phyloP scores from a whole-genome alignment of 495 filamentous ascomycete species.

The Penicillium argentinense region DNA sequence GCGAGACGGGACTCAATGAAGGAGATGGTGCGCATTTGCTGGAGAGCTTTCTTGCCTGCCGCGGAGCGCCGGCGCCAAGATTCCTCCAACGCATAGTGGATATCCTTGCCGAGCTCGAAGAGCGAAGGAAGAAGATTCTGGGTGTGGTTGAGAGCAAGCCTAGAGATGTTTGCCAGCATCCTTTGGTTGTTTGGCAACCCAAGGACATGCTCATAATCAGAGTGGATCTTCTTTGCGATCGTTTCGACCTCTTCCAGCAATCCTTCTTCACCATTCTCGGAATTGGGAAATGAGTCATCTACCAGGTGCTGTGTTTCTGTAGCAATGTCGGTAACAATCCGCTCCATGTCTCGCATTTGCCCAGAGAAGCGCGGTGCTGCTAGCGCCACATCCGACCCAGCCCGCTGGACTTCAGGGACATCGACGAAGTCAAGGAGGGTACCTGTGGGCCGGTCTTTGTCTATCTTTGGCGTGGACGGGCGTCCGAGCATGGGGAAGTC shows the following conservation, averaged over 20 bases:
- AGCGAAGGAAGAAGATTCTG: slow-evolving; percentile 84
- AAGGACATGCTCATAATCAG: slow-evolving; percentile 80
- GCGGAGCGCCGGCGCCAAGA: slow-evolving; percentile 63
- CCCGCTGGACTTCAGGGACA: slow-evolving; percentile 60
- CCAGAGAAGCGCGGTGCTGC: slow-evolving; percentile 53
- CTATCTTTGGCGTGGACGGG: slow-evolving; percentile 43
- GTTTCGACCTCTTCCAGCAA: slow-evolving; percentile 84
- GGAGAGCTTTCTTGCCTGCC: slow-evolving; percentile 56
- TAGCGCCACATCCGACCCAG: slow-evolving; percentile 50
- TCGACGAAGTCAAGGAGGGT: slow-evolving; percentile 76
- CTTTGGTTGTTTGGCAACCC: slow-evolving; percentile 66
- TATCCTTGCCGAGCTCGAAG: slow-evolving; percentile 65
- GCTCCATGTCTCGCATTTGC: slow-evolving; percentile 52
- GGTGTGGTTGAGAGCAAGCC: slow-evolving; percentile 83
- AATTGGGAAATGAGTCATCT: slow-evolving; percentile 29
- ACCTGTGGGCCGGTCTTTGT: slow-evolving; percentile 32
- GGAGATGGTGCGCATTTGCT: slow-evolving; percentile 78
- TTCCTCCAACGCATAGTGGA: slow-evolving; percentile 69
- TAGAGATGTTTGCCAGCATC: slow-evolving; percentile 76
- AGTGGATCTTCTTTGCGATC: slow-evolving; percentile 78
- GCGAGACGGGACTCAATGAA: slow-evolving; percentile 71
- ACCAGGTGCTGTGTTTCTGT: slow-evolving; percentile 55
- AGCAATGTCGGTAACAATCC: slow-evolving; percentile 51
- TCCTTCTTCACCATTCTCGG: slow-evolving; percentile 47
- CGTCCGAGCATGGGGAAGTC: slow-evolving; percentile 55